A percentile compares a stretch with the other conserved stretches of the same genome.
phyloP scores from a whole-genome alignment of 331 rosid genomes.

The Phaseolus coccineus region DNA sequence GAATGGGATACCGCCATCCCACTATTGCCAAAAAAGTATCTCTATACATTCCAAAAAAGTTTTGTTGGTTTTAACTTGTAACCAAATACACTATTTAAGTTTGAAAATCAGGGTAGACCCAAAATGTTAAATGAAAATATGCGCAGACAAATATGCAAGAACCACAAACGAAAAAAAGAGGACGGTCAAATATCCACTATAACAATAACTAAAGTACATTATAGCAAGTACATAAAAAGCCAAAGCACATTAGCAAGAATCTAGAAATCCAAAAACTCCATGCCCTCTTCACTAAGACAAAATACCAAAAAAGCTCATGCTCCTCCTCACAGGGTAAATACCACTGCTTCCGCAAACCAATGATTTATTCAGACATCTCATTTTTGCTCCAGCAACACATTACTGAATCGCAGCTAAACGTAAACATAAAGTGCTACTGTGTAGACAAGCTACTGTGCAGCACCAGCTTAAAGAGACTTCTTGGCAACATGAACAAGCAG shows the following conservation, averaged over 20 bases:
- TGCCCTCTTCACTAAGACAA: neutral
- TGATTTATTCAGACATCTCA: constrained; percentile 46
- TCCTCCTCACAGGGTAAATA: constrained; percentile 35
- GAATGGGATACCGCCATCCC: no score
- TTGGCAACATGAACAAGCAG: constrained; percentile 58
- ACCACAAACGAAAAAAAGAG: neutral
- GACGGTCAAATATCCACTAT: neutral
- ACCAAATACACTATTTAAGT: no score
- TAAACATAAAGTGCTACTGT: neutral
- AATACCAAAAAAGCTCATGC: neutral
- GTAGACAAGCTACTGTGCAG: neutral
- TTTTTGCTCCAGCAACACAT: neutral
- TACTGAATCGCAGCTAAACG: constrained; percentile 23
- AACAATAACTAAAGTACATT: neutral
- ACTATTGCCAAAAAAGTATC: no score
- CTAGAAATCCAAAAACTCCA: constrained; percentile 22
- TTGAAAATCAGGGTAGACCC: no score
- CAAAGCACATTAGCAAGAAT: no score
- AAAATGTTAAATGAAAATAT: no score
- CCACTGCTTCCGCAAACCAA: constrained; percentile 13
- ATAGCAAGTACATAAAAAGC: neutral
- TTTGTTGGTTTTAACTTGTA: no score
- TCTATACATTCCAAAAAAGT: no score
- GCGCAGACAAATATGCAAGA: neutral
- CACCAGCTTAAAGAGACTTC: neutral